phyloP scores from a whole-genome alignment of 2,329 filamentous ascomycete genomes.

The Triangularia verruculosa region DNA sequence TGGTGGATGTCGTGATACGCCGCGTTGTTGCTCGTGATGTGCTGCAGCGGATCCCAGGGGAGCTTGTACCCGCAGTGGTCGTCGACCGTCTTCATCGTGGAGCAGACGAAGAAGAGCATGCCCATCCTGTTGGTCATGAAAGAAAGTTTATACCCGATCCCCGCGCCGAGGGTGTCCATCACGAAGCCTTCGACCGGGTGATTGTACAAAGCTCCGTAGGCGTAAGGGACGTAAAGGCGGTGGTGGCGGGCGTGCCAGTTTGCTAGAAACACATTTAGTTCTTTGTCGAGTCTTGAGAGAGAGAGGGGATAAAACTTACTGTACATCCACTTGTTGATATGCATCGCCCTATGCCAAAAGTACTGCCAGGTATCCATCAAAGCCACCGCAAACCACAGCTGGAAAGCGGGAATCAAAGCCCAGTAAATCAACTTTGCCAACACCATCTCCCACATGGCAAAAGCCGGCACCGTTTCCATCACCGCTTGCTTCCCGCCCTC shows the following conservation, averaged over 20 bases:
- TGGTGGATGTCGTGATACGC: constrained; percentile 98
- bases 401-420: constrained; percentile 68
- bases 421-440: constrained; percentile 78
- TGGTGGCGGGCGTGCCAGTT: constrained; percentile 95
- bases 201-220: constrained; percentile 95
- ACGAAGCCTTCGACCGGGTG: constrained; percentile 93
- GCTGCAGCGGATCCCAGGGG: constrained; percentile 91
- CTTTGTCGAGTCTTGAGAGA: constrained; percentile 32
- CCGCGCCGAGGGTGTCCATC: constrained; percentile 85
- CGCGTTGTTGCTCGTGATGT: constrained; percentile 90
- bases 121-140: constrained; percentile 82
- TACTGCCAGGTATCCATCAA: constrained; percentile 98
- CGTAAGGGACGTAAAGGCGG: constrained; percentile 94
- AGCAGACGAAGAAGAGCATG: constrained; percentile 84
- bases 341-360: constrained; percentile 94
- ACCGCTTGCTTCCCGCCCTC: constrained; percentile 42
- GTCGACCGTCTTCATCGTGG: constrained; percentile 93
- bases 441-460: constrained; percentile 78
- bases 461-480: constrained; percentile 55
- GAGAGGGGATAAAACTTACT: constrained; percentile 54
- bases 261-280: constrained; percentile 45
- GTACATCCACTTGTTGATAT: constrained; percentile 96
- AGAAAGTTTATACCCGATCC: constrained; percentile 75
- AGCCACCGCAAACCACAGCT: constrained; percentile 71
- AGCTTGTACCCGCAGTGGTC: constrained; percentile 97